phyloP scores from a whole-genome alignment of 2,329 filamentous ascomycete genomes.

The Cytospora leucostoma region DNA sequence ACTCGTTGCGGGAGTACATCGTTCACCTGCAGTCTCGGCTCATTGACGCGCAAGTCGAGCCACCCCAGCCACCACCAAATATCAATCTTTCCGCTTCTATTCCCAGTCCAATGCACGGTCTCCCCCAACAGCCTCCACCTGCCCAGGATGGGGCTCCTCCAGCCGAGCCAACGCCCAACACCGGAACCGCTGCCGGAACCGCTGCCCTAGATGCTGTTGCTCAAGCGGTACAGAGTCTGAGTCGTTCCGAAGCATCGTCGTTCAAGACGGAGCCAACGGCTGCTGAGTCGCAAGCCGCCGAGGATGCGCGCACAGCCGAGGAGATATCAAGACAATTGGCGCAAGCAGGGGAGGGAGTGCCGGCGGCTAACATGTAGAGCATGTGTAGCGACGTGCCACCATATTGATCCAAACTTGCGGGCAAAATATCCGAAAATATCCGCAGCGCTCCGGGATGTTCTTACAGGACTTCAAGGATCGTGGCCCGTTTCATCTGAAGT shows the following conservation, averaged over 20 bases:
- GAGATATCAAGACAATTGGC: conserved; percentile 56
- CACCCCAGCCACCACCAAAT: conserved; percentile 79
- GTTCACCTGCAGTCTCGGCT: conserved; percentile 85
- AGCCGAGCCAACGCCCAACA: conserved; percentile 27
- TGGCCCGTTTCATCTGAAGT: not conserved
- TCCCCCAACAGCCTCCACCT: conserved; percentile 18
- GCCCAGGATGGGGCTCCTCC: conserved; percentile 22
- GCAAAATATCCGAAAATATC: not conserved
- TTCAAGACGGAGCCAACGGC: conserved; percentile 34
- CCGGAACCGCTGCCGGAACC: conserved; percentile 35
- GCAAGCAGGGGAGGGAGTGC: conserved; percentile 41
- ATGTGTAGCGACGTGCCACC: conserved; percentile 1
- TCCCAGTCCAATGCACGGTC: conserved; percentile 17
- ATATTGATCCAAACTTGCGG: not conserved
- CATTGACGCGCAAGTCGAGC: conserved; percentile 79
- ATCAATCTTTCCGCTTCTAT: conserved; percentile 60
- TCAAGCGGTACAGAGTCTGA: conserved; percentile 44
- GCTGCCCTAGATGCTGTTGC: conserved; percentile 52
- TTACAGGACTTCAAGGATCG: not conserved
- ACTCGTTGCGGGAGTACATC: conserved; percentile 87
- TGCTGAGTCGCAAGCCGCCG: conserved; percentile 38
- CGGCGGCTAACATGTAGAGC: conserved; percentile 39
- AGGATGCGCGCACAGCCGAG: conserved; percentile 51
- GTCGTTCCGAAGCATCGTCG: conserved; percentile 30
- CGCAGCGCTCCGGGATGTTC: not conserved